Conservation (phyloP, 179 eudicot species). For the Sideroxylon spinosum region DNA sequence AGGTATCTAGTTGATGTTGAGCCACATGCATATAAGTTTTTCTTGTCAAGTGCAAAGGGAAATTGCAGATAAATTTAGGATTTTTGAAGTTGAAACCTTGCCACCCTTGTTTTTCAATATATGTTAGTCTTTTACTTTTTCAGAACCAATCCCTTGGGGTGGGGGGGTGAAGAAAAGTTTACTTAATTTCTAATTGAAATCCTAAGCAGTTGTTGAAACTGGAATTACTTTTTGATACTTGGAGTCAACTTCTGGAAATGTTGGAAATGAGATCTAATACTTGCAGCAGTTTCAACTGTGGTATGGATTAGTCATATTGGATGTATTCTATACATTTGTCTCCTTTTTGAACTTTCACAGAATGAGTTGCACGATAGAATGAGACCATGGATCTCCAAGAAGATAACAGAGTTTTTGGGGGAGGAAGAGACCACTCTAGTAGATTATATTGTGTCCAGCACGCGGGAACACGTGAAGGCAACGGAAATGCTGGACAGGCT, state of each 20-base stretch:
- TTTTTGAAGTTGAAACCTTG: too few species aligned
- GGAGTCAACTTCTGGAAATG: neutral
- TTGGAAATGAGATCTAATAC: neutral
- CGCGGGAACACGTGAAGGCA: conserved; percentile 68
- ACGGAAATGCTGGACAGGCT: conserved; percentile 77
- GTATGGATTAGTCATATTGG: neutral
- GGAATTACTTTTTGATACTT: too few species aligned
- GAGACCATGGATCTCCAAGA: conserved; percentile 98
- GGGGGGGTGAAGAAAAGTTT: too few species aligned
- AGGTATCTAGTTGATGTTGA: too few species aligned
- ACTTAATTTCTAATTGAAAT: too few species aligned
- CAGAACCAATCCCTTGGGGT: too few species aligned
- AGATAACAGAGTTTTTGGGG: conserved; percentile 83
- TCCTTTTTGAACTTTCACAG: conserved; percentile 32
- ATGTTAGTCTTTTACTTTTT: too few species aligned
- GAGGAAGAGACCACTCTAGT: conserved; percentile 87
- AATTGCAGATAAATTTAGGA: too few species aligned
- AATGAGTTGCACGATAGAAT: conserved; percentile 75
- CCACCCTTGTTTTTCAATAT: too few species aligned
- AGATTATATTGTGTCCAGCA: conserved; percentile 80
- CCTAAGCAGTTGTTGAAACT: too few species aligned
- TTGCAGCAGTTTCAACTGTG: neutral
- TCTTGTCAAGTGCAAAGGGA: too few species aligned
- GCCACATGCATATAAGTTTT: too few species aligned
- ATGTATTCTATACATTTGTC: neutral